Evolutionary conservation across 495 filamentous ascomycete genomes (phyloP), one percentile per base, ranked within the genome.

Genomic region (Rhypophila decipiens): DNA sequence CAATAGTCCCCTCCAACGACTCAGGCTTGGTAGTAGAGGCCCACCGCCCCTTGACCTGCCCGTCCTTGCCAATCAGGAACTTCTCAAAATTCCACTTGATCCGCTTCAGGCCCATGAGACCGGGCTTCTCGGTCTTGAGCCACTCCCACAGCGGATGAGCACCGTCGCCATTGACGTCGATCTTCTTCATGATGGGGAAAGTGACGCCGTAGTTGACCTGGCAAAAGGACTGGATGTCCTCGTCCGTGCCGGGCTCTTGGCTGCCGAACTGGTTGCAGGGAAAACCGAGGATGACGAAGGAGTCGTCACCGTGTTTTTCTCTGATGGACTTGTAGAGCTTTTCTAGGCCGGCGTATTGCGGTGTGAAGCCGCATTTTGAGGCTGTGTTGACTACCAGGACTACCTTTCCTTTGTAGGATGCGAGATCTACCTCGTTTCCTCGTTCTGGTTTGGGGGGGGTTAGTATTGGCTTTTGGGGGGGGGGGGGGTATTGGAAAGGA

Each of bases 1-100:
- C 59, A 59, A 98, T 91, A 2, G 67, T 60, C 39, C 66, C 67
- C 77, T 90, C 82, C 63, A 98, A 61, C 27, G 63, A 68, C 73
- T 88, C 87, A 0, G 93, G 93, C 78, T 89, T 95, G 10, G 85
- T 87, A 11, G 80, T 81, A 59, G 85, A 88, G 22, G 86, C 86
- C 86, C 88, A 97, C 38, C 93, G 67, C 5, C 69, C 73, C 59
- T 82, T 85, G 22, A 96, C 90, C 67, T 84, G 76, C 2, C 91
- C 91, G 64, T 96, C 88, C 44, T 76, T 75, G n/a, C 80, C 83
- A 46, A 97, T 73, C 53, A 98, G 68, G 66, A 95, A 97, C 78
- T 98, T 98, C 75, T 98, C 94, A 67, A 95, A 94, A 64, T 91
- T 95, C 88, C 90, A 96, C 84, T 95, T 94, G 55, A 98, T 75